These are phyloP conservation scores for Eustoma russellianum DNA, from an alignment of 257 asterid genomes.

Conservation along the genomic window DNA sequence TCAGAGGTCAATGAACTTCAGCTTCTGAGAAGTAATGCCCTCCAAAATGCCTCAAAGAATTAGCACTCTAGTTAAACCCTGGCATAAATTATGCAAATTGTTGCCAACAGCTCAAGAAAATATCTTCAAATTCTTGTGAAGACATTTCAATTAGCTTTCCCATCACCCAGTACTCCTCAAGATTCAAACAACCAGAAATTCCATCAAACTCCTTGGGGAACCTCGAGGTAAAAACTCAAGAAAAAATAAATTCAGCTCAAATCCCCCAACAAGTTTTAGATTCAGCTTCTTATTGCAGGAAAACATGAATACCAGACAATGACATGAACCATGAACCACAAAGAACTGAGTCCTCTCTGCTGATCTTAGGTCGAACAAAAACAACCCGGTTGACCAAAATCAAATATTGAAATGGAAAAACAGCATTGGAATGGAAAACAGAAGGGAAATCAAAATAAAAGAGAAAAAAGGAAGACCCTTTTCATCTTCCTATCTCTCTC, in stretches of 20 bases:
- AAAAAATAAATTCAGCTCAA: too few species aligned
- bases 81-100: conserved; percentile 6
- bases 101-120: background rate
- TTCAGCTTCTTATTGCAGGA: too few species aligned
- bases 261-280: too few species aligned
- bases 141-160: conserved; percentile 8
- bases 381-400: background rate
- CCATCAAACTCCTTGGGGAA: background rate
- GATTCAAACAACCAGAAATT: background rate
- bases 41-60: conserved; percentile 1
- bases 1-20: conserved; percentile 2
- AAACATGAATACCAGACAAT: too few species aligned
- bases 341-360: too few species aligned
- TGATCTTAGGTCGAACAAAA: background rate
- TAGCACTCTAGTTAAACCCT: background rate
- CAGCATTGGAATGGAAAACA: background rate
- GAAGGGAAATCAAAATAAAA: background rate
- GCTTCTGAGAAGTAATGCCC: too few species aligned
- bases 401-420: background rate
- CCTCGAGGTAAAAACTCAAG: too few species aligned
- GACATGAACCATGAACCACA: too few species aligned
- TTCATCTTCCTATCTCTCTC: background rate
- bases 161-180: conserved; percentile 1
- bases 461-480: background rate
- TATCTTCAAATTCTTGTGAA: conserved; percentile 7